Evolutionary conservation across 345 rosid genomes (phyloP).

Genomic region (Pseudoturritis turrita): DNA sequence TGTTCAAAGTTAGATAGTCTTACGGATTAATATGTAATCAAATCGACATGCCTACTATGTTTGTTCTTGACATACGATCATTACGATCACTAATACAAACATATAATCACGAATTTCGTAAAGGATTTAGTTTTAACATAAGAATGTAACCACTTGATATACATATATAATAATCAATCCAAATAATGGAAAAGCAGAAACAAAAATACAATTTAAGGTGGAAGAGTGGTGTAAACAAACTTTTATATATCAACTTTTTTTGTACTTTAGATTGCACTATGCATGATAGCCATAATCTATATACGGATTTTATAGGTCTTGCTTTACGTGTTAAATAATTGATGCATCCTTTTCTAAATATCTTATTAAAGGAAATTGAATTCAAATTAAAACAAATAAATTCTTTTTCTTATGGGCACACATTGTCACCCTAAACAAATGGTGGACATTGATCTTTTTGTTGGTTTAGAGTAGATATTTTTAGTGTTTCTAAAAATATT

Average conservation of each 20-base stretch:
- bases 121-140: background rate
- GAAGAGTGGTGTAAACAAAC: slow-evolving; percentile 1
- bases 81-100: background rate
- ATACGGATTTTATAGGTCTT: slow-evolving; percentile 15
- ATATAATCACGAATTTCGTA: background rate
- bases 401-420: background rate
- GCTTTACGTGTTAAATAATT: slow-evolving; percentile 12
- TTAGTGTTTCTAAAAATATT: background rate
- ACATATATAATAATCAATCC: background rate
- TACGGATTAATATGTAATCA: background rate
- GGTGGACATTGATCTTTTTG: background rate
- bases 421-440: background rate
- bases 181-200: slow-evolving; percentile 15
- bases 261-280: slow-evolving; percentile 26
- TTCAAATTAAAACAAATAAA: background rate
- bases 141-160: background rate
- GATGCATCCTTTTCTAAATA: background rate
- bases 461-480: background rate
- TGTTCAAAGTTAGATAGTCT: background rate
- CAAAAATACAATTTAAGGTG: slow-evolving; percentile 3
- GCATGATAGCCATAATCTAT: slow-evolving; percentile 10
- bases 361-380: background rate
- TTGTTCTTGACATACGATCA: background rate
- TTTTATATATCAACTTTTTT: slow-evolving; percentile 1
- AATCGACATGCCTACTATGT: background rate